phyloP scores from a whole-genome alignment of 2,329 filamentous ascomycete genomes.

The Colletotrichum incanum region DNA sequence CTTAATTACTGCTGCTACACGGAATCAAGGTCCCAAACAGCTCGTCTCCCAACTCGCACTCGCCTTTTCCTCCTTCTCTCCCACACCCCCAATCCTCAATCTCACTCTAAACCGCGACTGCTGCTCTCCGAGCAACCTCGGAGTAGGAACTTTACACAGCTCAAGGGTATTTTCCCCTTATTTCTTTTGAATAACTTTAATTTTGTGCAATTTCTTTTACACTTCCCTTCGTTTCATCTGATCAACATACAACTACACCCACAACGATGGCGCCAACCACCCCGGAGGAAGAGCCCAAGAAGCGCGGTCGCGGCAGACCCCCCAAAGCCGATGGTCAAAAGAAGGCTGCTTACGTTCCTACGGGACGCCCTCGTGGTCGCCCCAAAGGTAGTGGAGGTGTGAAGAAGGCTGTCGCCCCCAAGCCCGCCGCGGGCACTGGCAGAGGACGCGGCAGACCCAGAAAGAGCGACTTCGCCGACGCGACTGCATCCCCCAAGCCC shows the following conservation, averaged over 20 bases:
- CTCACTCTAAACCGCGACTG: neutral
- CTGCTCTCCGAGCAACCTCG: neutral
- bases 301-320: slow-evolving; percentile 57
- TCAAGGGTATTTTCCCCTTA: neutral
- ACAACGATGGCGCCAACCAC: slow-evolving; percentile 43
- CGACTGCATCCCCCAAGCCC: slow-evolving; percentile 11
- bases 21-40: neutral
- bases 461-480: slow-evolving; percentile 46
- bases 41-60: neutral
- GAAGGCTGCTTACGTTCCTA: slow-evolving; percentile 54
- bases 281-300: slow-evolving; percentile 43
- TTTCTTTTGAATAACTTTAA: neutral
- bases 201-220: slow-evolving; percentile 21
- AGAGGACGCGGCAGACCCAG: slow-evolving; percentile 52
- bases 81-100: neutral
- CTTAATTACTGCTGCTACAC: slow-evolving; percentile 1
- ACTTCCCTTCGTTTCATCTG: neutral
- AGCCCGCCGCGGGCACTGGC: slow-evolving; percentile 41
- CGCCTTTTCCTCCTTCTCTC: neutral
- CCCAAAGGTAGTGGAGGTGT: slow-evolving; percentile 60
- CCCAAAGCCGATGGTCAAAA: slow-evolving; percentile 59
- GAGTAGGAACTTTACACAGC: neutral
- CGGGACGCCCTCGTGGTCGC: slow-evolving; percentile 64
- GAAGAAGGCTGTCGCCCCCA: slow-evolving; percentile 46
- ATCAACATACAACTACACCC: neutral